Conservation (phyloP, 208 protist genomes). For the Herpetomonas samuelpessoai region DNA sequence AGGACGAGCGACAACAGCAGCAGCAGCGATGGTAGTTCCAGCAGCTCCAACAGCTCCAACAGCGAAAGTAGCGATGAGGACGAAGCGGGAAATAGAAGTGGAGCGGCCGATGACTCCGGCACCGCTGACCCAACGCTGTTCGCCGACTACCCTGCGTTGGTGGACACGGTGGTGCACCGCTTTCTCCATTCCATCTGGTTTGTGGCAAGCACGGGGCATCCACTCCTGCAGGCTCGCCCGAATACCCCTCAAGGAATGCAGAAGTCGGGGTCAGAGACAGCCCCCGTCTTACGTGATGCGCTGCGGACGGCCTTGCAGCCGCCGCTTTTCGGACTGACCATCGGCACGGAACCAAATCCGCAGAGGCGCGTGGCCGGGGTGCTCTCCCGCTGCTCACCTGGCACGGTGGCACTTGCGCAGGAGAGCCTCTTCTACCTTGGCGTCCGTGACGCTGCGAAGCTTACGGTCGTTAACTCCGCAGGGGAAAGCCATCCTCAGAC, state of each 20-base stretch:
- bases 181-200: conserved; percentile 55
- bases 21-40: conserved; percentile 8
- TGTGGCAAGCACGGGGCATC: conserved; percentile 39
- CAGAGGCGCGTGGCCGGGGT: conserved; percentile 42
- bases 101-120: not conserved
- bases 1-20: not conserved
- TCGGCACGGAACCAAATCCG: not conserved
- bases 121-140: conserved; percentile 9
- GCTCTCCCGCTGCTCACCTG: conserved; percentile 34
- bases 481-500: too few relatives aligned
- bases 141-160: conserved; percentile 17
- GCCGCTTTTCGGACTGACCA: not conserved
- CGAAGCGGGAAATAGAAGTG: not conserved
- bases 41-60: conserved; percentile 2
- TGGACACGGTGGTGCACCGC: conserved; percentile 37
- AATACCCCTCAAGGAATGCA: not conserved
- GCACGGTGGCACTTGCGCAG: conserved; percentile 42
- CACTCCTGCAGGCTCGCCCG: conserved; percentile 12
- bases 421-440: conserved; percentile 58
- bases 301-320: not conserved
- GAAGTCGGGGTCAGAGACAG: conserved; percentile 6
- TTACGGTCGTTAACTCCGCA: too few relatives aligned
- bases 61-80: conserved; percentile 1
- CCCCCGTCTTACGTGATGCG: not conserved
- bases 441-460: conserved; percentile 4